These are phyloP conservation scores for Aureobasidium lini DNA, from an alignment of 2,329 filamentous ascomycete genomes.

Conservation along the genomic window DNA sequence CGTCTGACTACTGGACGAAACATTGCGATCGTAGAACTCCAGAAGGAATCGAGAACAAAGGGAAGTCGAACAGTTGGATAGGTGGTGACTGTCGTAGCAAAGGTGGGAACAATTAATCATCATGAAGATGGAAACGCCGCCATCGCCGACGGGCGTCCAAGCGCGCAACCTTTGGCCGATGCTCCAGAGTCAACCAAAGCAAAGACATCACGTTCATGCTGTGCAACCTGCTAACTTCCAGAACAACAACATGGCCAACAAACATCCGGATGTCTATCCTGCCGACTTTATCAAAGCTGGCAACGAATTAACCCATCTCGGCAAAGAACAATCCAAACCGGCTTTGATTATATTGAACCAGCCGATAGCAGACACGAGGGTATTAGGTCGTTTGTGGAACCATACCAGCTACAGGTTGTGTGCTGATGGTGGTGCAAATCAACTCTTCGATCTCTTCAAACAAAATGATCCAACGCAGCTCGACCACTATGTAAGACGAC, in stretches of 20 bases:
- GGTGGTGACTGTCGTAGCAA: background rate
- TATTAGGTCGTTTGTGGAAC: conserved; percentile 39
- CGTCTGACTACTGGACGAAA: conserved; percentile 45
- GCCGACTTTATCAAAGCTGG: conserved; percentile 12
- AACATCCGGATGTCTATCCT: background rate
- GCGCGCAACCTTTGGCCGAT: background rate
- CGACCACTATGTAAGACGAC: conserved; percentile 12
- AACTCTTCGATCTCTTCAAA: conserved; percentile 49
- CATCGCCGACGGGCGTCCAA: background rate
- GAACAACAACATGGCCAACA: background rate
- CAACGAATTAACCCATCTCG: background rate
- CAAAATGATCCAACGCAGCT: background rate
- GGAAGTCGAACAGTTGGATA: background rate
- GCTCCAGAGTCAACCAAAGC: background rate
- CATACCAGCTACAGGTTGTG: conserved; percentile 62
- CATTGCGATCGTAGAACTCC: conserved; percentile 34
- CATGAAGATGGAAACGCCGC: background rate
- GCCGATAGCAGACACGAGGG: conserved; percentile 48
- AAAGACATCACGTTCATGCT: background rate
- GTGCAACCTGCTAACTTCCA: background rate
- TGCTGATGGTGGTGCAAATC: conserved; percentile 87
- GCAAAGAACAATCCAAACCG: conserved; percentile 14
- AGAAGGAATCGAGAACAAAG: background rate
- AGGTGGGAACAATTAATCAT: conserved; percentile 6
- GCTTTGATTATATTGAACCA: conserved; percentile 56